Conservation (phyloP, 2,329 filamentous ascomycete genomes). For the Penicillium sp. region DNA sequence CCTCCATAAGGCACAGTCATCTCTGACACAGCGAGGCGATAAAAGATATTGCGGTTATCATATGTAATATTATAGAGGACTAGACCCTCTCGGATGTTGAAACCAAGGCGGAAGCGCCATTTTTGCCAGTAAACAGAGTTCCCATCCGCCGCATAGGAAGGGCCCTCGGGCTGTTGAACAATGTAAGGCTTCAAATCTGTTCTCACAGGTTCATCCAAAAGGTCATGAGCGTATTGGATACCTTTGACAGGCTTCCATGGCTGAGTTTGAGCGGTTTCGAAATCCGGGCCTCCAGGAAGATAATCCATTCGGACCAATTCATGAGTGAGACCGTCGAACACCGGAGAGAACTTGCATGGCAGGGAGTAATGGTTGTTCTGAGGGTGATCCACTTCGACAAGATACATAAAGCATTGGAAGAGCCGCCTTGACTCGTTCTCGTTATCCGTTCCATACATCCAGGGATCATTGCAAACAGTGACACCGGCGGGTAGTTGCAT, state of each 20-base stretch:
- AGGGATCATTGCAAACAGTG: constrained; percentile 63
- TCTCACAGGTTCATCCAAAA: constrained; percentile 64
- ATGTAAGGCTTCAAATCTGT: constrained; percentile 68
- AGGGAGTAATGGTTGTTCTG: constrained; percentile 44
- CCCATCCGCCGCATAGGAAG: constrained; percentile 64
- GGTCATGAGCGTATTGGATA: constrained; percentile 63
- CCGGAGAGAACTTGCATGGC: constrained; percentile 42
- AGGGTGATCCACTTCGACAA: constrained; percentile 39
- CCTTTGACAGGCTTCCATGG: constrained; percentile 61
- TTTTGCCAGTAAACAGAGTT: constrained; percentile 68
- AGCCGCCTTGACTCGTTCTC: constrained; percentile 44
- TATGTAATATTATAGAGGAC: constrained; percentile 70
- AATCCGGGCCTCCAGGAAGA: constrained; percentile 69
- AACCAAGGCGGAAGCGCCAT: constrained; percentile 65
- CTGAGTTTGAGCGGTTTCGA: constrained; percentile 58
- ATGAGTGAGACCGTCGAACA: constrained; percentile 63
- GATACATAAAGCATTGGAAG: constrained; percentile 47
- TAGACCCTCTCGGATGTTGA: constrained; percentile 68
- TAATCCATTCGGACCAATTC: constrained; percentile 72
- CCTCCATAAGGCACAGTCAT: constrained; percentile 61
- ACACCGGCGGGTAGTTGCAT: constrained; percentile 62
- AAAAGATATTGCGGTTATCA: constrained; percentile 67
- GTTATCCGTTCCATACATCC: constrained; percentile 66
- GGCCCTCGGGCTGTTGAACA: constrained; percentile 67
- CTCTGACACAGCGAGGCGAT: constrained; percentile 67